Percentiles rank a stretch among this genome's conserved stretches.
Evolutionary conservation across 2,329 filamentous ascomycete species (phyloP).

Genomic region (Beauveria asiatica): DNA sequence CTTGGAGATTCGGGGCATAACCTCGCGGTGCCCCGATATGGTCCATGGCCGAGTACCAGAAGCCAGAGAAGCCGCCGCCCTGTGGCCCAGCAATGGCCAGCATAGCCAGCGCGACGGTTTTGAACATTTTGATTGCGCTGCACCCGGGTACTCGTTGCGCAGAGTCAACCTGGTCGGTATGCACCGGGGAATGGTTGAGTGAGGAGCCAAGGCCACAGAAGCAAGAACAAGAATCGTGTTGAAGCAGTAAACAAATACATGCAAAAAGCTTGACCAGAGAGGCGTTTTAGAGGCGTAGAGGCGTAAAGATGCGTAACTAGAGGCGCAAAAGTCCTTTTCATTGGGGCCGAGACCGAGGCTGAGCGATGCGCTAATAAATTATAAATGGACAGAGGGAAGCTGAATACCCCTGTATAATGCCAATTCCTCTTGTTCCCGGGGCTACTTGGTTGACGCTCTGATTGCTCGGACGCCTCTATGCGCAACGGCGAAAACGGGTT

Average conservation of each 20-base stretch:
- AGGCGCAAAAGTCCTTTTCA: neutral
- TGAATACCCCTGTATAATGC: too few relatives aligned
- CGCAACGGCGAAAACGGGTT: too few relatives aligned
- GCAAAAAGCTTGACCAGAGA: neutral
- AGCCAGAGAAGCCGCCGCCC: slow-evolving; percentile 13
- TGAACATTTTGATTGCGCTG: neutral
- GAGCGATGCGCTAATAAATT: too few relatives aligned
- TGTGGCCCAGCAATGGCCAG: neutral
- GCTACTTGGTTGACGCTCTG: too few relatives aligned
- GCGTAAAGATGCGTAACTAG: neutral
- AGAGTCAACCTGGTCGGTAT: neutral
- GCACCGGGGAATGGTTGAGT: neutral
- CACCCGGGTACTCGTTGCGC: neutral
- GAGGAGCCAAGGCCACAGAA: neutral
- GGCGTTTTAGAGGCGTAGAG: neutral
- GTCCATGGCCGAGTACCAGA: slow-evolving; percentile 36
- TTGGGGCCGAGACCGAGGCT: neutral
- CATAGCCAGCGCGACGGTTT: neutral
- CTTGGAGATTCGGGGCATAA: slow-evolving; percentile 2
- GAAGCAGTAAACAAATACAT: neutral
- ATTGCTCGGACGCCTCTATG: too few relatives aligned
- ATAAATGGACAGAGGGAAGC: too few relatives aligned
- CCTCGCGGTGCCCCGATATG: slow-evolving; percentile 22
- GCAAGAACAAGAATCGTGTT: neutral
- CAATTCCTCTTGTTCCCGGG: too few relatives aligned